phyloP scores from a whole-genome alignment of 441 rosid species.

The Adansonia madagascariensis region DNA sequence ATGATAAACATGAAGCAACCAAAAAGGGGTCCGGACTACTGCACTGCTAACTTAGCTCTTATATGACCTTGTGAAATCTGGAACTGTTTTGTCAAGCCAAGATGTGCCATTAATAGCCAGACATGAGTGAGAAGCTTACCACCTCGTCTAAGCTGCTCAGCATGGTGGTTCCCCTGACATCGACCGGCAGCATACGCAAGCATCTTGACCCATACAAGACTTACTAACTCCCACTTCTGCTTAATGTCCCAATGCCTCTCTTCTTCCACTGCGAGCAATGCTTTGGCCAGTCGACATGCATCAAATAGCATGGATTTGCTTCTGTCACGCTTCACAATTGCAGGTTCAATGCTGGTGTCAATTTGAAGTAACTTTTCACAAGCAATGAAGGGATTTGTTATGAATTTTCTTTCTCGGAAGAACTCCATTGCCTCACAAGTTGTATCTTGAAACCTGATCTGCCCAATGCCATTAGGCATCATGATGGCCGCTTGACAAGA shows the following conservation, averaged over 20 bases:
- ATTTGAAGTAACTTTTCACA: background rate
- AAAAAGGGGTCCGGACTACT: background rate
- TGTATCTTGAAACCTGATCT: slow-evolving; percentile 2
- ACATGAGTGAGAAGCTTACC: slow-evolving; percentile 57
- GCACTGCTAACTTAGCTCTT: background rate
- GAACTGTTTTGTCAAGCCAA: slow-evolving; percentile 31
- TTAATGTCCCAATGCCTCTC: background rate
- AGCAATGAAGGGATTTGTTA: background rate
- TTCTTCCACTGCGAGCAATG: background rate
- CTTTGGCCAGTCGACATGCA: background rate
- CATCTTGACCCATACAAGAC: slow-evolving; percentile 47
- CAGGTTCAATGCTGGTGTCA: background rate
- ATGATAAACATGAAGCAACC: too few relatives aligned
- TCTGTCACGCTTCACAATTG: background rate
- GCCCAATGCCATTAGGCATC: background rate
- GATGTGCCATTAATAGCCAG: slow-evolving; percentile 54
- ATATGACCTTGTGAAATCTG: slow-evolving; percentile 5
- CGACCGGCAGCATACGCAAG: slow-evolving; percentile 43
- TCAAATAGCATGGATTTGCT: slow-evolving; percentile 3
- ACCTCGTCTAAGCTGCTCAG: slow-evolving; percentile 44
- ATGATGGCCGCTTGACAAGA: background rate
- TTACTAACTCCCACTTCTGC: slow-evolving; percentile 1
- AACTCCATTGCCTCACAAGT: background rate
- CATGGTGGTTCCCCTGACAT: slow-evolving; percentile 42
- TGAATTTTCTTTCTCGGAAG: background rate